Percentiles rank a stretch among this genome's conserved stretches.
phyloP scores from a whole-genome alignment of 129 eudicot genomes.

The Dittrichia graveolens region DNA sequence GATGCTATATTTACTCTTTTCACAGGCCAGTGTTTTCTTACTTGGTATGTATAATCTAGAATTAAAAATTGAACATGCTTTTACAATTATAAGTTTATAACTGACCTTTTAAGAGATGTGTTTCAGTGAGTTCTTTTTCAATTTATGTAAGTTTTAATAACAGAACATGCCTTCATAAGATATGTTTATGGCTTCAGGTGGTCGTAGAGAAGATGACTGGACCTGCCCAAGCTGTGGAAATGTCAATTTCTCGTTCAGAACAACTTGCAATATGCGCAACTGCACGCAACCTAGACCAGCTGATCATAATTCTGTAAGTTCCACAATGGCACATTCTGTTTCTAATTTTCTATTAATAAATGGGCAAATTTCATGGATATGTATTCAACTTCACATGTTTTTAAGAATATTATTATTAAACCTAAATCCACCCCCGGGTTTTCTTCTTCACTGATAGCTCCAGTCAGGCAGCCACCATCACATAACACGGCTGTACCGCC shows the following conservation, averaged over 20 bases:
- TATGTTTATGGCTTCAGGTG: conserved; percentile 53
- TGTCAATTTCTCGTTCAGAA: conserved; percentile 84
- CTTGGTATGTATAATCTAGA: neutral
- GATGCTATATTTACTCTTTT: no score
- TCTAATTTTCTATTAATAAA: no score
- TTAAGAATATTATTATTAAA: no score
- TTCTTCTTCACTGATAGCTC: no score
- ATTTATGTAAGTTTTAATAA: neutral
- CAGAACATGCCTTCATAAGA: neutral
- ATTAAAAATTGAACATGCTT: neutral
- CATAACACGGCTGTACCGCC: no score
- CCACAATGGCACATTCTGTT: conserved; percentile 6
- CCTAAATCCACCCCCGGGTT: no score
- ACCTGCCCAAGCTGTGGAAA: conserved; percentile 94
- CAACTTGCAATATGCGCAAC: conserved; percentile 91
- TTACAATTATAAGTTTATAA: neutral
- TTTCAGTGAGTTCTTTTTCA: neutral
- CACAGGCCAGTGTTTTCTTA: neutral
- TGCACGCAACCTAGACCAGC: conserved; percentile 94
- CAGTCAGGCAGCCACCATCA: no score
- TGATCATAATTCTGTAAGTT: conserved; percentile 72
- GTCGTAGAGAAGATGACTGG: conserved; percentile 96
- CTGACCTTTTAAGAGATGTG: neutral
- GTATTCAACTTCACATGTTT: no score
- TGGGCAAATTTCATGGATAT: no score